A percentile compares a stretch with the other conserved stretches of the same genome.
Evolutionary conservation across 148 eudicot genomes (phyloP).

Genomic region (Vaccinium macrocarpon): DNA sequence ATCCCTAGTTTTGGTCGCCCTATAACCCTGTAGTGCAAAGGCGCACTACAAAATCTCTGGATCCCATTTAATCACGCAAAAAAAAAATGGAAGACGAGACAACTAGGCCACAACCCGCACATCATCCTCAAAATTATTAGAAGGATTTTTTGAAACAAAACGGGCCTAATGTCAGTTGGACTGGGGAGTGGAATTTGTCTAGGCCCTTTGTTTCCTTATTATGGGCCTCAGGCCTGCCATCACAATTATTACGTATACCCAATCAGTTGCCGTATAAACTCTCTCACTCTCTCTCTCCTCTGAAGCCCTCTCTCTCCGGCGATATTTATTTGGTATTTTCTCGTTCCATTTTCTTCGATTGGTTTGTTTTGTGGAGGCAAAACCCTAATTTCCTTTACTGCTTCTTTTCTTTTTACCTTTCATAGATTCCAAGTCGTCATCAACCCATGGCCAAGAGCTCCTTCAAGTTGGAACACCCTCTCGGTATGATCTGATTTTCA

Average conservation of each 20-base stretch:
- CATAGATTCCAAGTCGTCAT: not conserved
- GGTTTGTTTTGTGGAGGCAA: not conserved
- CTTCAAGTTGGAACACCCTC: slow-evolving; percentile 82
- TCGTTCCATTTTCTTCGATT: not conserved
- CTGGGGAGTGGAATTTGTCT: not conserved
- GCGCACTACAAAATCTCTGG: too few species aligned
- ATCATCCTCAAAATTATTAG: too few species aligned
- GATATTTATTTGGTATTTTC: too few species aligned
- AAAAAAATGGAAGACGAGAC: too few species aligned
- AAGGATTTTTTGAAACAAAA: not conserved
- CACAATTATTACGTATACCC: not conserved
- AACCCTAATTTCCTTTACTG: not conserved
- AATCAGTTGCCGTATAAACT: not conserved
- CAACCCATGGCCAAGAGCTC: slow-evolving; percentile 69
- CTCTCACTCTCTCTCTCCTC: not conserved
- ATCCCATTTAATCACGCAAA: too few species aligned
- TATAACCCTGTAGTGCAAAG: too few species aligned
- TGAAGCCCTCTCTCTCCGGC: not conserved
- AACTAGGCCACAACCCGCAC: too few species aligned
- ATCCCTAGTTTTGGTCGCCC: too few species aligned
- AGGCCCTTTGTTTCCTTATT: not conserved
- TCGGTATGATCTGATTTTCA: slow-evolving; percentile 35
- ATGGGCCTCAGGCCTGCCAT: not conserved
- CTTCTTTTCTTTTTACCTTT: not conserved
- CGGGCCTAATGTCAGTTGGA: not conserved